Base-by-base conservation (phyloP, 179 eudicot genomes). In the Beta corolliflora region DNA sequence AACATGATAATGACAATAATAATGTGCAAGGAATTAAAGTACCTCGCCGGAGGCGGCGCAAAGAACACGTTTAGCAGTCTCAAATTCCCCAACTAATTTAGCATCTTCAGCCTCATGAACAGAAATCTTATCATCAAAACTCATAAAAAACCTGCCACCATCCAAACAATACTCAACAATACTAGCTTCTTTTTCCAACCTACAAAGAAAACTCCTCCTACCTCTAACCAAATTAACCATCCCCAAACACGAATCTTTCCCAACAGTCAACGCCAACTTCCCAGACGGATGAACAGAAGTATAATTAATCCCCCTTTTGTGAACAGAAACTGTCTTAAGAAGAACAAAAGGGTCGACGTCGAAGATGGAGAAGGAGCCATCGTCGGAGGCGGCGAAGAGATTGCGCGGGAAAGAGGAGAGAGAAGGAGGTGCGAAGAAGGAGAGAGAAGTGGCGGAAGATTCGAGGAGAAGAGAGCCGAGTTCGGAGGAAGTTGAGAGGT, bases 221-320 rank as follows among this genome's bases (percentile, higher is more conserved):
- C 95, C 98, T 13, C 97, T 85, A 54, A 94, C 96, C 93, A 95
- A 90, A 85, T 95, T 92, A 60, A 94, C 88, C 98, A 95, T 90
- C 36, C 86, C 93, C 77, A 95, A 78, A 52, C 95, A 87, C n/a
- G 81, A 83, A 52, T 95, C 99, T n/a, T 91, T 83, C 3, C 92
- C 93, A 10, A 95, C 99, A 0, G 90, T 90, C 85, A 95, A 70
- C 50, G 90, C 99, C 1, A 95, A 3, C 82, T 86, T 89, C 65
- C 99, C 99, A 3, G 94, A 88, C 0, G 90, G 92, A 71, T 95
- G 99, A 29, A 95, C 90, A n/a, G 91, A 80, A 2, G 94, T 10
- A 56, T 90, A 91, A 64, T 87, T 91, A 1, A 95, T 77, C 9
- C 87, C 88, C 73, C 88, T 90, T 72, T 83, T 89, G 41, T 95